Conservation (phyloP, 139 green algal species). For the Zygnema cylindricum region DNA sequence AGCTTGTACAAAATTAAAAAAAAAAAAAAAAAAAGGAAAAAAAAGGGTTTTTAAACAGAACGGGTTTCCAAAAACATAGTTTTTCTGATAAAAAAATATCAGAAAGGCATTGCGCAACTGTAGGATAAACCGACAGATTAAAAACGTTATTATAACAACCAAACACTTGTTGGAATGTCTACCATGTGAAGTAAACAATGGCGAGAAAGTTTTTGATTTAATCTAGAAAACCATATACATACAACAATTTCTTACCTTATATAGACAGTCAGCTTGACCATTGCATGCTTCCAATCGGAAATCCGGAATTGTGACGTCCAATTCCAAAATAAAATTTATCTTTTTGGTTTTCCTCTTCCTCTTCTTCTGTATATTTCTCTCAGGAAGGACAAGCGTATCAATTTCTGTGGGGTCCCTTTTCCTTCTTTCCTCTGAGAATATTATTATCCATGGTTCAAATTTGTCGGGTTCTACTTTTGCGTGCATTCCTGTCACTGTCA, state of each 20-base stretch:
- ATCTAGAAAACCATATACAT: too few relatives aligned
- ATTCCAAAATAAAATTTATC: background rate
- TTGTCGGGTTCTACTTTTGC: background rate
- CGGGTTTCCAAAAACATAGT: too few relatives aligned
- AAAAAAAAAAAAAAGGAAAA: too few relatives aligned
- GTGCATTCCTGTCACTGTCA: background rate
- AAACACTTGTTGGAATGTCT: too few relatives aligned
- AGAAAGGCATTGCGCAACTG: too few relatives aligned
- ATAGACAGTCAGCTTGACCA: background rate
- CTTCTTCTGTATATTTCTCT: background rate
- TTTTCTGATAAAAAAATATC: too few relatives aligned
- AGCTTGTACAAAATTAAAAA: too few relatives aligned
- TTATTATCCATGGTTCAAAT: slow-evolving; percentile 9
- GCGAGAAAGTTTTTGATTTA: too few relatives aligned
- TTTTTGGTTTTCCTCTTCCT: background rate
- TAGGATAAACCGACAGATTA: too few relatives aligned
- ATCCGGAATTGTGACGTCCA: background rate
- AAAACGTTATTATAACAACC: too few relatives aligned
- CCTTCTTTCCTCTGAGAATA: background rate
- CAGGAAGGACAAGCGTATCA: background rate
- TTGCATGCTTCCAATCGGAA: background rate
- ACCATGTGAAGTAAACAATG: too few relatives aligned
- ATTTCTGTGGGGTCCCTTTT: background rate
- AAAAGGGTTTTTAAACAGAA: too few relatives aligned
- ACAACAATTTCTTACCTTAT: background rate